Base-by-base conservation (phyloP, 2,329 filamentous ascomycete genomes). In the Apiospora phragmitis region DNA sequence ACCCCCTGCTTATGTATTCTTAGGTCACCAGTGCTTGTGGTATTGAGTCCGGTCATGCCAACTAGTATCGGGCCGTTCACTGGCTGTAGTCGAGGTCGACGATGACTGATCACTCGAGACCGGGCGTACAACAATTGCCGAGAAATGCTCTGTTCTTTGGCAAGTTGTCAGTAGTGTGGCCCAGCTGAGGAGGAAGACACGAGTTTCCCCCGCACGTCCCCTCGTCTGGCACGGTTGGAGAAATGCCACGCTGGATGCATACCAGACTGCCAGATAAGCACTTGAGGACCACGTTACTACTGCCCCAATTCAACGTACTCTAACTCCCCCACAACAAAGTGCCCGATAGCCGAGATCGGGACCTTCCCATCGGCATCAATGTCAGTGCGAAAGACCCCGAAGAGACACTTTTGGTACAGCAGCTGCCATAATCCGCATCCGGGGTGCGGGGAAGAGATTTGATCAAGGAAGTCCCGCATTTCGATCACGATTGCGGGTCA, bases 331-430 rank as follows among this genome's bases (percentile, higher is more conserved):
- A 35, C 8, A 35, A 59, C 7, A 59, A 21, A 38, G 9, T 1
- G n/a, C 18, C 55, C 55, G 55, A 62, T 62, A 62, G 9, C 51
- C 51, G 51, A 59, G 29, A 59, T 59, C 51, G 32, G 29, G 9
- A 21, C 16, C 51, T 1, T 62, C 29, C 32, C 29, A 35, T 38
- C 29, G 51, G 51, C 6, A n/a, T n/a, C 18, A n/a, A 35, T 9
- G 18, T 38, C n/a, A 24, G 11, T 26, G 9, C n/a, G n/a, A 21
- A 12, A 38, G 38, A 29, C 18, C 8, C 55, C 32, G 55, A 35
- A 59, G 29, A 59, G 3, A 26, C 6, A 12, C 26, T 21, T 32
- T 18, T 32, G 18, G 14, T 14, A 5, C 6, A 42, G 12, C 12
- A 45, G 21, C 6, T 35, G 51, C 51, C 29, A 59, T n/a, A 21